A percentile compares a stretch with the other conserved stretches of the same genome.
Conservation (phyloP, 768 basidiomycete genomes). For the Paxillus rubicundulus region DNA sequence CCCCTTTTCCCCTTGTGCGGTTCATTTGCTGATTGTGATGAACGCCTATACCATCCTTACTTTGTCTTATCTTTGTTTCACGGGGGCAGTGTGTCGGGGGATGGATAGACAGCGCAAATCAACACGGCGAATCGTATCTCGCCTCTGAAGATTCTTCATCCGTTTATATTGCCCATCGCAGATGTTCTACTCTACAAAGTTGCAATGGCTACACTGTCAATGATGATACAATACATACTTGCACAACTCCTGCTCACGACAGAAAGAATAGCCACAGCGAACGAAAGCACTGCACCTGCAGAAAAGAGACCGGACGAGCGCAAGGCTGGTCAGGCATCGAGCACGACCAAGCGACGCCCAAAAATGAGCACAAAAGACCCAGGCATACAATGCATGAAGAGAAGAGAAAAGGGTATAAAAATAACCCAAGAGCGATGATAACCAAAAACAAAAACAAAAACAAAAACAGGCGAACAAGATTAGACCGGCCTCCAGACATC, state of each 20-base stretch:
- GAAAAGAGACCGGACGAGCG: constrained; percentile 7
- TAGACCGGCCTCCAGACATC: constrained; percentile 17
- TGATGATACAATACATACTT: too few species aligned
- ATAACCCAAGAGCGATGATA: neutral
- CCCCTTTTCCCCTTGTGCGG: too few species aligned
- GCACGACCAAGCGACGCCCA: neutral
- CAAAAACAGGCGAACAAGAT: neutral
- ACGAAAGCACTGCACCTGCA: neutral
- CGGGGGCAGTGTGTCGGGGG: too few species aligned
- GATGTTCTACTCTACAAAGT: too few species aligned
- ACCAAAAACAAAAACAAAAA: neutral
- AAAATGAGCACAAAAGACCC: neutral
- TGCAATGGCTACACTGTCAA: too few species aligned
- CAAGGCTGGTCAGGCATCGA: constrained; percentile 8
- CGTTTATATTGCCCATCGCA: too few species aligned
- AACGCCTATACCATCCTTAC: too few species aligned
- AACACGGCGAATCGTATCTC: too few species aligned
- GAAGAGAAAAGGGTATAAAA: neutral
- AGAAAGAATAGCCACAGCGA: constrained; percentile 7
- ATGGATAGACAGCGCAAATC: too few species aligned
- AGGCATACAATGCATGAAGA: neutral
- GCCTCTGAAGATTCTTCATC: too few species aligned
- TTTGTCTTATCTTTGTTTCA: too few species aligned
- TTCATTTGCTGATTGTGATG: too few species aligned
- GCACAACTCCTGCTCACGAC: neutral